Evolutionary conservation across 2,329 filamentous ascomycete species (phyloP), one percentile per base, ranked within the genome.

Genomic region (Grosmannia huntii): DNA sequence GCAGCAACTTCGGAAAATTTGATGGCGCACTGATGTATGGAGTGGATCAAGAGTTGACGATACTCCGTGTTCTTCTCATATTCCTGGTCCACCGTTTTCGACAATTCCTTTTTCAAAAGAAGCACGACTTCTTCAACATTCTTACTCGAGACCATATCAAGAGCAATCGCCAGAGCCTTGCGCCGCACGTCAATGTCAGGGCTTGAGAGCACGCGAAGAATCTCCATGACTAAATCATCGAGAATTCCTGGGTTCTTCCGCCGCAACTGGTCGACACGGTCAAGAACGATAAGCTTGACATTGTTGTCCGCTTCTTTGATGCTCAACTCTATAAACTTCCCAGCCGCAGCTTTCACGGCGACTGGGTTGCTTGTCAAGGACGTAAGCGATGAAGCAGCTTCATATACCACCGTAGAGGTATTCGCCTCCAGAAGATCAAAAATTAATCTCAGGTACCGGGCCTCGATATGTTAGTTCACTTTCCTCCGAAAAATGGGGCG

Each of bases 261-360:
- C 63, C 87, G 78, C 61, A 91, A 72, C 64, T 87, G 81, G 66
- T 90, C 64, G 44, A 99, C 94, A 52, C 92, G 87, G 68, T 97
- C 94, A 50, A 99, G 79, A 23, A 99, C 94, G 65, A 99, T 99
- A 52, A 99, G 84, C 76, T 99, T 99, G 63, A 99, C 94, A 69
- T 99, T 99, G 77, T 99, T 99, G 71, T 99, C 94, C 0, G 94
- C 86, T 73, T 97, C 94, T 74, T 95, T 96, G 70, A 99, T 96
- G 69, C 88, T 90, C 10, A 99, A 79, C 72, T 99, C 94, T 63
- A 97, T 96, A 70, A 99, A 94, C 69, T 99, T 99, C 65, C 84
- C 82, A 16, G 94, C 94, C 11, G 94, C 94, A 28, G 94, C 94
- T 75, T 97, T 99, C 60, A 99, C 92, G 21, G 94, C 94, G 14